Evolutionary conservation across 2,329 filamentous ascomycete genomes (phyloP).

Genomic region (Sarocladiaceae sp.): DNA sequence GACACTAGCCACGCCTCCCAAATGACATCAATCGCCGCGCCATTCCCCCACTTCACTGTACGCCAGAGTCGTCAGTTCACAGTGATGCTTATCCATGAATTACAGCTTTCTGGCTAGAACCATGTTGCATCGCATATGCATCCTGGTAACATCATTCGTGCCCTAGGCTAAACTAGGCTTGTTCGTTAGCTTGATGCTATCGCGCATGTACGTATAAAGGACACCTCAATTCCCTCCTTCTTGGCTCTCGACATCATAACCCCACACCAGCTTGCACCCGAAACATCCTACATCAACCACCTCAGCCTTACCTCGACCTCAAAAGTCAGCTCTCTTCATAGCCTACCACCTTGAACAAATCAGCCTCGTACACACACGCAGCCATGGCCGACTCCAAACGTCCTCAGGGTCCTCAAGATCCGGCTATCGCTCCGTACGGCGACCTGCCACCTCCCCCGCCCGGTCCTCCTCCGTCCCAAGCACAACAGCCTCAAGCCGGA

Average conservation of each 20-base stretch:
- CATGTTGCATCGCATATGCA: neutral
- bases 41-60: neutral
- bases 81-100: no score
- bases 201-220: no score
- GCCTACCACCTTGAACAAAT: neutral
- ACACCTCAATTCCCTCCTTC: neutral
- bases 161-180: neutral
- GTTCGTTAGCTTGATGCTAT: neutral
- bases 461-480: slow-evolving; percentile 12
- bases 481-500: neutral
- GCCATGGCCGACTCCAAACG: slow-evolving; percentile 3
- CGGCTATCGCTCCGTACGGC: neutral
- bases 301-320: no score
- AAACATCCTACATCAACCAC: neutral
- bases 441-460: slow-evolving; percentile 15
- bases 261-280: neutral
- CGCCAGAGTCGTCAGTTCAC: no score
- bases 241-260: neutral
- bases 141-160: neutral
- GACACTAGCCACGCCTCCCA: slow-evolving; percentile 8
- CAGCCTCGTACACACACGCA: neutral
- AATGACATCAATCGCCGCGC: slow-evolving; percentile 2
- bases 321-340: neutral
- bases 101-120: neutral
- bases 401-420: slow-evolving; percentile 1